Evolutionary conservation across 805 yeast genomes (phyloP).

Genomic region (Starmera quercuum): DNA sequence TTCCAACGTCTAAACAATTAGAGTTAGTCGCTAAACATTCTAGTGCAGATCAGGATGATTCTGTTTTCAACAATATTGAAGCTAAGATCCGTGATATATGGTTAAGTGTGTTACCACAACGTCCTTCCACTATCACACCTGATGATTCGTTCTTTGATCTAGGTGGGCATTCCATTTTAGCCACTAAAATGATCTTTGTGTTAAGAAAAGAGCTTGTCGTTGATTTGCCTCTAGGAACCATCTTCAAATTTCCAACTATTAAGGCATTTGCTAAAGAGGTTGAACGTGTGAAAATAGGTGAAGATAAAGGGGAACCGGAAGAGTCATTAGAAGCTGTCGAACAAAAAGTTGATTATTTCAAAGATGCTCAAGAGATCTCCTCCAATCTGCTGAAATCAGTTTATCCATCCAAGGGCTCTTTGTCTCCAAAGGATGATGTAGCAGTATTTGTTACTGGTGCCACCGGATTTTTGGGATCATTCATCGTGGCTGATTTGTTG

Average conservation of each 20-base stretch:
- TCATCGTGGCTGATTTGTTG: slow-evolving; percentile 71
- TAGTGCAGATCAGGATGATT: slow-evolving; percentile 33
- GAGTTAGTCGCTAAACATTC: slow-evolving; percentile 58
- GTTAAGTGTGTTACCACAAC: slow-evolving; percentile 77
- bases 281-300: slow-evolving; percentile 45
- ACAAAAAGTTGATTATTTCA: slow-evolving; percentile 42
- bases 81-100: slow-evolving; percentile 70
- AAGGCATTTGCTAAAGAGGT: slow-evolving; percentile 70
- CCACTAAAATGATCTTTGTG: slow-evolving; percentile 94
- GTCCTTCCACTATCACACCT: slow-evolving; percentile 69
- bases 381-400: slow-evolving; percentile 30
- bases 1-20: slow-evolving; percentile 86
- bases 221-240: slow-evolving; percentile 83
- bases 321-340: slow-evolving; percentile 22
- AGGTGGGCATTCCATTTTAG: slow-evolving; percentile 96
- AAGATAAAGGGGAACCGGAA: slow-evolving; percentile 39
- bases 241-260: slow-evolving; percentile 86
- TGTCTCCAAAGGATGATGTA: slow-evolving; percentile 28
- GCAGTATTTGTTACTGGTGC: slow-evolving; percentile 88
- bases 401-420: slow-evolving; percentile 37
- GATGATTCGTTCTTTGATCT: slow-evolving; percentile 91
- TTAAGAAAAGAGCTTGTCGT: slow-evolving; percentile 70
- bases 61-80: slow-evolving; percentile 58
- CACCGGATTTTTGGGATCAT: slow-evolving; percentile 95
- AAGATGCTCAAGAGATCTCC: slow-evolving; percentile 60